Evolutionary conservation across 768 basidiomycete genomes (phyloP), one percentile per base, ranked within the genome.

Genomic region (Suillus paluster): DNA sequence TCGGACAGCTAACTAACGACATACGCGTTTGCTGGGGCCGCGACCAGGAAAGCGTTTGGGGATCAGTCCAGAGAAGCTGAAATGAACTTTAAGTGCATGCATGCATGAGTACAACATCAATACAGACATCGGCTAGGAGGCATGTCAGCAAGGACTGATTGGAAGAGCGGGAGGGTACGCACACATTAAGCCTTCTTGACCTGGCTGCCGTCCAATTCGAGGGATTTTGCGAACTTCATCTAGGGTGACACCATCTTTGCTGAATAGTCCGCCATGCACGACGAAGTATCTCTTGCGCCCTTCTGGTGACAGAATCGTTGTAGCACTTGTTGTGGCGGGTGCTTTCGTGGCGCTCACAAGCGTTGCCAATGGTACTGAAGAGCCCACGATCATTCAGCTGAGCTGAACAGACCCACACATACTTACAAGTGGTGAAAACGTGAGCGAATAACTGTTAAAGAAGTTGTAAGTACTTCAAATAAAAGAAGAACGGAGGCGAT

Each of bases 181-280:
- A 91, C 94, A 97, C 92, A 99, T 98, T 53, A 99, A 77, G 3
- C 97, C 97, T 69, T 95, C 92, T 63, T 94, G 90, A 49, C 95
- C 96, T 9, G 97, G 97, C 73, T 99, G 97, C 60, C 85, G 81
- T 34, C 94, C 94, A 64, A 95, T 84, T 45, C 97, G 87, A 55
- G 90, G 85, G 61, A 99, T 89, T 74, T 92, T 92, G 27, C 90
- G 86, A 65, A 99, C 88, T 57, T 98, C 96, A 19, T 97, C 95
- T 38, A 99, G 80, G 4, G 94, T 96, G n/a, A 99, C 92, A 45
- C 86, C 90, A 68, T 99, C 97, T 71, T 91, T 92, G 76, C 94
- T 95, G 79, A 98, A 98, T 19, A 99, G 81, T 17, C 97, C 97
- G 12, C 97, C 97, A 70, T 99, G 97, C 6, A 97, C 94, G 64